A percentile compares a stretch with the other conserved stretches of the same genome.
Evolutionary conservation across 163 green algal species (phyloP).

Genomic region (Dunaliella salina): DNA sequence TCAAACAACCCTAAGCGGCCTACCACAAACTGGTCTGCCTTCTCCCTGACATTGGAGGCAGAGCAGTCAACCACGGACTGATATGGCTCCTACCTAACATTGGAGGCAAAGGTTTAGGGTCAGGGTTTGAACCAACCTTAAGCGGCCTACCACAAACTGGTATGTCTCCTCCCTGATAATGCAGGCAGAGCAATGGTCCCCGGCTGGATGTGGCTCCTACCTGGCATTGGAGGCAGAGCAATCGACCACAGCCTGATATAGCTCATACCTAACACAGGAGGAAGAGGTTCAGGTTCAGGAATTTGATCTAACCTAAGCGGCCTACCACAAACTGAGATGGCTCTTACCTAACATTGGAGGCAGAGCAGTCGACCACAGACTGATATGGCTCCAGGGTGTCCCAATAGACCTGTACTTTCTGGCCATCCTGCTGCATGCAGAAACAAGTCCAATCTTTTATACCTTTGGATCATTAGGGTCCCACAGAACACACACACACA

Average conservation of each 20-base stretch:
- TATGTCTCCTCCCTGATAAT: neutral
- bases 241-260: neutral
- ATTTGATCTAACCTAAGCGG: too few relatives aligned
- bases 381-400: constrained; percentile 50
- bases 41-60: neutral
- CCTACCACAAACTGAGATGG: neutral
- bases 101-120: too few relatives aligned
- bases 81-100: neutral
- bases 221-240: neutral
- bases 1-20: too few relatives aligned
- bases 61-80: neutral
- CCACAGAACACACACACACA: neutral
- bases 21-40: neutral
- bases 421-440: constrained; percentile 10
- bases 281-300: too few relatives aligned
- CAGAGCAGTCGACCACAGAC: constrained; percentile 19
- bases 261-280: neutral
- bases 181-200: constrained; percentile 9
- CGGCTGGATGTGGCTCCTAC: neutral
- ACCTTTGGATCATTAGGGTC: too few relatives aligned
- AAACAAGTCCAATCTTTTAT: too few relatives aligned
- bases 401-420: constrained; percentile 37
- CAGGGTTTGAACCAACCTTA: too few relatives aligned
- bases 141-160: neutral
- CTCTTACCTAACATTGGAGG: neutral